Percentiles rank a stretch among this genome's conserved stretches.
Evolutionary conservation across 2,329 filamentous ascomycete genomes (phyloP).

Genomic region (Arthroderma sp.): DNA sequence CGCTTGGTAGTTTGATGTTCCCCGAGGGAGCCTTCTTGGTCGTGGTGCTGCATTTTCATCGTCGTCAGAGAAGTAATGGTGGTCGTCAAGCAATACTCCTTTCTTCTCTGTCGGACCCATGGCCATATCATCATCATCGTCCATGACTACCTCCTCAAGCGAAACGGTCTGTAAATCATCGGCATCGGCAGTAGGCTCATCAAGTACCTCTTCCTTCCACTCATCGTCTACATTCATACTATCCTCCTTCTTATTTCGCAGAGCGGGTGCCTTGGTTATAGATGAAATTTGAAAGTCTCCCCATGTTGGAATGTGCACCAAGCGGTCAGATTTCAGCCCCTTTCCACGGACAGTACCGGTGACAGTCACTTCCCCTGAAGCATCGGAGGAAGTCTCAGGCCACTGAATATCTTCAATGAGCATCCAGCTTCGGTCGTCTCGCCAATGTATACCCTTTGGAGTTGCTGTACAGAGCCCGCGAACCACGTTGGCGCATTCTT

Average conservation of each 20-base stretch:
- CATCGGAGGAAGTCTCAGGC: conserved; percentile 39
- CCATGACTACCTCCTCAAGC: conserved; percentile 73
- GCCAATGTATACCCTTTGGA: conserved; percentile 89
- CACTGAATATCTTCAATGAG: conserved; percentile 71
- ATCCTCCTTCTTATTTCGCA: conserved; percentile 41
- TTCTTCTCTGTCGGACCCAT: conserved; percentile 50
- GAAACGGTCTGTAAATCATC: conserved; percentile 76
- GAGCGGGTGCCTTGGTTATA: conserved; percentile 63
- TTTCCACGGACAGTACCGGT: conserved; percentile 79
- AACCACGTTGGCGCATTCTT: conserved; percentile 84
- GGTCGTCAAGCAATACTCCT: conserved; percentile 86
- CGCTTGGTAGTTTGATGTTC: conserved; percentile 86
- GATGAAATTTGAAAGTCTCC: conserved; percentile 86
- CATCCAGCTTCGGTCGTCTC: conserved; percentile 94
- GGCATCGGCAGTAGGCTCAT: conserved; percentile 60
- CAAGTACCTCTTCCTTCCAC: conserved; percentile 41
- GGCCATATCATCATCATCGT: conserved; percentile 46
- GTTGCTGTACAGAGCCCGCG: conserved; percentile 81
- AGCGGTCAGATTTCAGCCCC: conserved; percentile 73
- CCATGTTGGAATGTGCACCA: conserved; percentile 88
- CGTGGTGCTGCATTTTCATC: conserved; percentile 52
- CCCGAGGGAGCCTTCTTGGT: conserved; percentile 69
- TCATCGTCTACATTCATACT: conserved; percentile 57
- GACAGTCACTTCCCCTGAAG: conserved; percentile 50
- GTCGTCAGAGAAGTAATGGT: conserved; percentile 96